Percentiles rank a stretch among this genome's conserved stretches.
These are phyloP conservation scores for Cicer bijugum DNA, from an alignment of 306 rosid species.

Conservation along the genomic window DNA sequence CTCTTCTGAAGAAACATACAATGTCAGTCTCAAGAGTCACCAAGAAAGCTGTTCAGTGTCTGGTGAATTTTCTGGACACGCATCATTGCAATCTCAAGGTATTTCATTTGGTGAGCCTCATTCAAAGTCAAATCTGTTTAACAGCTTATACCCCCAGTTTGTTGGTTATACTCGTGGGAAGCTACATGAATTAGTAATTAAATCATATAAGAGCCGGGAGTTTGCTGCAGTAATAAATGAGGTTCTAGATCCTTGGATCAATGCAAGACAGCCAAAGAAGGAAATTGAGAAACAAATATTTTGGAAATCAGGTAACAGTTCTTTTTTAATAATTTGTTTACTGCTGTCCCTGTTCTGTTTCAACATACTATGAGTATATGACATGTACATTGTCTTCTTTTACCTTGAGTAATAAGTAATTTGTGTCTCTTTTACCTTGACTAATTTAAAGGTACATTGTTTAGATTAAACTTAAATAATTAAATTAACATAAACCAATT, in stretches of 20 bases:
- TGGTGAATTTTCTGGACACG: conserved; percentile 50
- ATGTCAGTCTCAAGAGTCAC: conserved; percentile 48
- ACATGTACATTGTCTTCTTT: conserved; percentile 10
- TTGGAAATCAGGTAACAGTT: conserved; percentile 79
- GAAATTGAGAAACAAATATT: conserved; percentile 76
- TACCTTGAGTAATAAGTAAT: neutral
- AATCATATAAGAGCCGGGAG: conserved; percentile 90
- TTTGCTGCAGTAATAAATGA: conserved; percentile 92
- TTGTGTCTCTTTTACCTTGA: conserved; percentile 24
- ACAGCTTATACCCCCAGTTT: conserved; percentile 80
- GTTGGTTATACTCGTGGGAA: conserved; percentile 91
- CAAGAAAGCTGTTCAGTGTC: conserved; percentile 52
- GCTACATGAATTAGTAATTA: conserved; percentile 92
- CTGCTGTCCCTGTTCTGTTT: neutral
- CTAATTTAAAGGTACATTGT: conserved; percentile 4
- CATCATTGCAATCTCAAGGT: conserved; percentile 48
- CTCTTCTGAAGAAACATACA: conserved; percentile 64
- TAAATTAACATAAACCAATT: too few relatives aligned
- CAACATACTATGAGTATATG: conserved; percentile 17
- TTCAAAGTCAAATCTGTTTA: conserved; percentile 49
- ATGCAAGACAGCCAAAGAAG: conserved; percentile 89
- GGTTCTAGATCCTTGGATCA: conserved; percentile 97
- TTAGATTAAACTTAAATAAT: neutral
- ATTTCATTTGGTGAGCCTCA: conserved; percentile 39
- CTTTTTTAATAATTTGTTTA: neutral